Evolutionary conservation across 2,329 filamentous ascomycete genomes (phyloP), one percentile per base, ranked within the genome.

Genomic region (Capronia epimyces): DNA sequence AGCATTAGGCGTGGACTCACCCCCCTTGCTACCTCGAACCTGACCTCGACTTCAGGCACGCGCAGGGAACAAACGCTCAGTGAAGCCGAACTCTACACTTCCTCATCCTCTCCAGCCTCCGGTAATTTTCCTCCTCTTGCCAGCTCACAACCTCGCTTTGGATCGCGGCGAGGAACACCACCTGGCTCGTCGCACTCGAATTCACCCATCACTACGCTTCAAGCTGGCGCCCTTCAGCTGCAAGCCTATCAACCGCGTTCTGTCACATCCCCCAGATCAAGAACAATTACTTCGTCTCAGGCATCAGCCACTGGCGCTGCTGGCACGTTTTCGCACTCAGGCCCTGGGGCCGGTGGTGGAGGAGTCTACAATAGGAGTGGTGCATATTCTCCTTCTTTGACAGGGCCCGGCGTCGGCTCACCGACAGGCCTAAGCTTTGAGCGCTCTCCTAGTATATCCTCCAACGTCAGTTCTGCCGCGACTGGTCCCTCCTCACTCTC

Each of bases 401-500:
- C 77, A 50, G 71, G 75, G 61, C 80, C 72, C 67, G 78, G 72
- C 63, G 70, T 71, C 67, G 68, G 79, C 58, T 74, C 71, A 45
- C 71, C 72, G 16, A 74, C 43, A 78, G 53, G 78, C 76, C 31
- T 34, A 18, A 44, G 43, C 25, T 50, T 50, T 25, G 47, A 53
- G 22, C 50, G 47, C 16, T 46, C 50, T 31, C 40, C 56, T 24
- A 51, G 46, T 39, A 51, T 50, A 22, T 57, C 53, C 12, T 54
- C 56, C 18, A 54, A 65, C 47, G 65, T 68, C 57, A 69, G 67
- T 37, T 64, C 71, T 41, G 68, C 73, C 51, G 67, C 69, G 62
- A 72, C 72, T 29, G 73, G 75, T 56, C 71, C 76, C 62, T 78
- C 75, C 43, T 84, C 84, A 66, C 78, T 97, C 63, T 86, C 86